Percentiles rank a stretch among this genome's conserved stretches.
Conservation (phyloP, 2,329 filamentous ascomycete genomes). For the Alternaria hordeiaustralica region DNA sequence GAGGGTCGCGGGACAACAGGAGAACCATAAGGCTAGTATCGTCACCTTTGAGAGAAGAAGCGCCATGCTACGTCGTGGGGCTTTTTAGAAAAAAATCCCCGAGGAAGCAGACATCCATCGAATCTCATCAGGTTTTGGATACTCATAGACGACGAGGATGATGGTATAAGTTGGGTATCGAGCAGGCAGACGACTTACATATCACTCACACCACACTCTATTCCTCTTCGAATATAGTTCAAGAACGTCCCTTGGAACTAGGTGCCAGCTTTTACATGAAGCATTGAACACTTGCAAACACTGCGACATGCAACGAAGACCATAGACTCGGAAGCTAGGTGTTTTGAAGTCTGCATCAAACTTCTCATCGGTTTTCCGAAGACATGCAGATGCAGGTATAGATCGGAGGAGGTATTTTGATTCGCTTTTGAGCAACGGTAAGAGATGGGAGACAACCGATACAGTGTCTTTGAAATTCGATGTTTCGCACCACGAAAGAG, state of each 20-base stretch:
- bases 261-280: background rate
- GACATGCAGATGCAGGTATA: background rate
- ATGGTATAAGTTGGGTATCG: background rate
- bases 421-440: background rate
- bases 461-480: rapidly evolving
- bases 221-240: background rate
- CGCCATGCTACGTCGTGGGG: background rate
- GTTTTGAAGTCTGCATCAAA: background rate
- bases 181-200: background rate
- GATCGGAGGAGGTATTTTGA: background rate
- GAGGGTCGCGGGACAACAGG: background rate
- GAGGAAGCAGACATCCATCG: background rate
- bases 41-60: background rate
- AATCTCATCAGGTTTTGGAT: no score
- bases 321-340: background rate
- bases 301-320: background rate
- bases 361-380: background rate
- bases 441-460: background rate
- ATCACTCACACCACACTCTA: background rate
- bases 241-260: background rate
- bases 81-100: background rate
- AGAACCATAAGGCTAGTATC: background rate
- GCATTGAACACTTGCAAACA: background rate
- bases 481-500: rapidly evolving
- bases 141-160: background rate